phyloP scores from a whole-genome alignment of 1,284 basidiomycete species.

The Cutaneotrichosporon cavernicola region DNA sequence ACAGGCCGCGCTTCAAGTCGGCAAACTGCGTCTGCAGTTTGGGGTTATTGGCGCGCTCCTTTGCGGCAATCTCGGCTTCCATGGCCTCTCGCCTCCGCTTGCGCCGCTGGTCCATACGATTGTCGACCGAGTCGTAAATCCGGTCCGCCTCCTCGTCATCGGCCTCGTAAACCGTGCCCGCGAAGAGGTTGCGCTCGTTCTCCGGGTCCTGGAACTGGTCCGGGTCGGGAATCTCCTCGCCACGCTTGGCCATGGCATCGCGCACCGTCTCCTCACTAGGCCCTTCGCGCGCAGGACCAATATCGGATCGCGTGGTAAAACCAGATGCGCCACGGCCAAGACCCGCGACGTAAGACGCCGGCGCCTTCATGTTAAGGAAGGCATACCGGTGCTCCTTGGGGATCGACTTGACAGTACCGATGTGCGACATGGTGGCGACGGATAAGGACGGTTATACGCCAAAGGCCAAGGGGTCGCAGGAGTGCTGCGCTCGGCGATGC shows the following conservation, averaged over 20 bases:
- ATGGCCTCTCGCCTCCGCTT: conserved; percentile 63
- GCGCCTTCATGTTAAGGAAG: conserved; percentile 64
- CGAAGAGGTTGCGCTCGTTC: conserved; percentile 94
- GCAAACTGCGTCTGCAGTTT: conserved; percentile 69
- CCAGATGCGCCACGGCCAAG: conserved; percentile 95
- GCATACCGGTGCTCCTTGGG: conserved; percentile 50
- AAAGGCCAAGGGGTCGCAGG: not conserved
- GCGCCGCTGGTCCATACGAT: conserved; percentile 83
- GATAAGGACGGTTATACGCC: not conserved
- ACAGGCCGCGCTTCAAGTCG: conserved; percentile 86
- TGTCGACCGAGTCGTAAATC: conserved; percentile 88
- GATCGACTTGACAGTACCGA: conserved; percentile 49
- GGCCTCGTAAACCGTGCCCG: conserved; percentile 91
- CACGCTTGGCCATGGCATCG: conserved; percentile 75
- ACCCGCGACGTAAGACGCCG: conserved; percentile 92
- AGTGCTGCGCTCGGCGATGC: conserved; percentile 1
- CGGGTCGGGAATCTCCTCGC: conserved; percentile 84
- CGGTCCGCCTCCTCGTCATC: conserved; percentile 97
- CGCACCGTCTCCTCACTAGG: conserved; percentile 84
- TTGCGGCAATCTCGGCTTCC: conserved; percentile 48
- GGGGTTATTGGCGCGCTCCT: conserved; percentile 52
- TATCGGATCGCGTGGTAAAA: conserved; percentile 98
- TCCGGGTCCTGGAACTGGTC: conserved; percentile 91
- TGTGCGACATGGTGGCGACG: conserved; percentile 38
- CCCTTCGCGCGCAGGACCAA: conserved; percentile 93